phyloP scores from a whole-genome alignment of 345 rosid species.

The Kernera saxatilis region DNA sequence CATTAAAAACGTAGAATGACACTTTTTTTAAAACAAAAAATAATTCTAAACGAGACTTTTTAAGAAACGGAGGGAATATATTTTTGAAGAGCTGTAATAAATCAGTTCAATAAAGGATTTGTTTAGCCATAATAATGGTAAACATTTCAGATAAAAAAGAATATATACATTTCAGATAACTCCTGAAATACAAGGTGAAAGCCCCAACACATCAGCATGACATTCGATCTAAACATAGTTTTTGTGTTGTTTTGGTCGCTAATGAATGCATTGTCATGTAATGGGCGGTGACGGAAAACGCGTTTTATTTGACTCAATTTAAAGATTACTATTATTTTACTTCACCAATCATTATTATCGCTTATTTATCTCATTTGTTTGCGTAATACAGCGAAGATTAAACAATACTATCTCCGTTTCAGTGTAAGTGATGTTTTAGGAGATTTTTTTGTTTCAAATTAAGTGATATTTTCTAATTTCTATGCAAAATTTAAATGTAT shows the following conservation, averaged over 20 bases:
- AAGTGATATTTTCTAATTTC: too few species aligned
- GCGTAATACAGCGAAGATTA: background rate
- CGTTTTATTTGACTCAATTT: background rate
- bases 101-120: background rate
- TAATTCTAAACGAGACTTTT: too few species aligned
- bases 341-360: background rate
- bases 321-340: background rate
- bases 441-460: too few species aligned
- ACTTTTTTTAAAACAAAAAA: too few species aligned
- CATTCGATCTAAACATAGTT: background rate
- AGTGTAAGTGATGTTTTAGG: too few species aligned
- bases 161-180: slow-evolving; percentile 19
- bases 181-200: background rate
- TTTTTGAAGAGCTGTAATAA: background rate
- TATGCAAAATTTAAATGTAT: too few species aligned
- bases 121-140: too few species aligned
- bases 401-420: background rate
- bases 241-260: slow-evolving; percentile 2
- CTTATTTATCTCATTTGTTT: background rate
- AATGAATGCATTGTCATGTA: background rate
- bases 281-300: slow-evolving; percentile 8
- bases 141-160: too few species aligned
- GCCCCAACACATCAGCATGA: background rate
- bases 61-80: too few species aligned
- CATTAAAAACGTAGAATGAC: too few species aligned